Conservation (phyloP, 352 stramenopile genomes). For the Globisporangium middletonii region DNA sequence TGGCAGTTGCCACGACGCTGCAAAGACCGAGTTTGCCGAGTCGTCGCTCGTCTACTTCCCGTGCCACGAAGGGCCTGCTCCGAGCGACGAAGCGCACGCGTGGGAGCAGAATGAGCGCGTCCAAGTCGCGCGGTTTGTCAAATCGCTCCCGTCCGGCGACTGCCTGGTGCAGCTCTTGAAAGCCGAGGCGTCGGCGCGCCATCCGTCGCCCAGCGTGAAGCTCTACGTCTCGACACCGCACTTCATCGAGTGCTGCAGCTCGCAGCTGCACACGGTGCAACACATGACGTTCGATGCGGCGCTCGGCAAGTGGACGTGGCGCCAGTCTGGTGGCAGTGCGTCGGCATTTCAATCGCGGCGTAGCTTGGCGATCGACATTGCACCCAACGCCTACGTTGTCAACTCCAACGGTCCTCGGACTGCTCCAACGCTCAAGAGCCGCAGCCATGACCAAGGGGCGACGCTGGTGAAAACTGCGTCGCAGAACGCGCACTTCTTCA, state of each 20-base stretch:
- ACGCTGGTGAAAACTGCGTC: neutral
- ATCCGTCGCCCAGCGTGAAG: conserved; percentile 2
- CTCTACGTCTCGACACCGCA: conserved; percentile 30
- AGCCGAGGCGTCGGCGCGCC: conserved; percentile 2
- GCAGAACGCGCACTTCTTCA: conserved; percentile 25
- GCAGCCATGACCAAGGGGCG: neutral
- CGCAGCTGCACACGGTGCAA: conserved; percentile 29
- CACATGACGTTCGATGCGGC: conserved; percentile 21
- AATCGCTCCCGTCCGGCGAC: conserved; percentile 21
- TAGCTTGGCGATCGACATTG: conserved; percentile 5
- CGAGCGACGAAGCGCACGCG: conserved; percentile 5
- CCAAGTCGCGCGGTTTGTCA: conserved; percentile 33
- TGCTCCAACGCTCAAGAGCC: conserved; percentile 4
- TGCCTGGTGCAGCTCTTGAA: conserved; percentile 34
- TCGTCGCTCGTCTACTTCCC: conserved; percentile 29
- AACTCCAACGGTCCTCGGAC: neutral
- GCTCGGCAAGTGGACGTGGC: conserved; percentile 24
- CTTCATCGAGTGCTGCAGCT: conserved; percentile 34
- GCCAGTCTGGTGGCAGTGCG: neutral
- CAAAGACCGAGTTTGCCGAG: conserved; percentile 21
- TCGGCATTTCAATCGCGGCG: neutral
- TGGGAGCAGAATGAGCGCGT: conserved; percentile 16
- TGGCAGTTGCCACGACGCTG: neutral
- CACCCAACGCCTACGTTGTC: neutral
- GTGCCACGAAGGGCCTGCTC: conserved; percentile 15